Conservation (phyloP, 169 alveolate genomes). For the Perkinsus olseni region DNA sequence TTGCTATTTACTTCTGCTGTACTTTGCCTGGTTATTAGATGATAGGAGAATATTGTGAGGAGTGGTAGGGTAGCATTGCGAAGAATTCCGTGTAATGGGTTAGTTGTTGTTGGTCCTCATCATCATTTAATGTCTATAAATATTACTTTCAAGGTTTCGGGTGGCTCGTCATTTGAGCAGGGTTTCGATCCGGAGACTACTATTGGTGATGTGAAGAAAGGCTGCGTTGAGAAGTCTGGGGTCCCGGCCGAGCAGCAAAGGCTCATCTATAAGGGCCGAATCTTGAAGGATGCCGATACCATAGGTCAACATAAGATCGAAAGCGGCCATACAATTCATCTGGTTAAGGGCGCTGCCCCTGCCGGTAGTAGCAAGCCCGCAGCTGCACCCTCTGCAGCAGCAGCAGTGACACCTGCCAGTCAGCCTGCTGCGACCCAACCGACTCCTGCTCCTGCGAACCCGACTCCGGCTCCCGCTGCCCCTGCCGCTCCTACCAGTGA, state of each 20-base stretch:
- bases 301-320: conserved; percentile 55
- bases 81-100: no score
- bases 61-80: no score
- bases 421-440: conserved; percentile 1
- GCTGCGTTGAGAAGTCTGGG: conserved; percentile 48
- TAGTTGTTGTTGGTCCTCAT: background rate
- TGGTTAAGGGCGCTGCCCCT: conserved; percentile 69
- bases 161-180: conserved; percentile 56
- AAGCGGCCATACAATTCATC: conserved; percentile 74
- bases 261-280: conserved; percentile 69
- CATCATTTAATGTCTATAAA: conserved; percentile 19
- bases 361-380: conserved; percentile 19
- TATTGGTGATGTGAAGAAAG: conserved; percentile 53
- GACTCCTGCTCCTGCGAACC: background rate
- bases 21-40: no score
- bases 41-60: no score
- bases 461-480: conserved; percentile 18
- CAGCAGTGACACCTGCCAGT: background rate
- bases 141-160: conserved; percentile 60
- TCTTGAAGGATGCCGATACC: conserved; percentile 70
- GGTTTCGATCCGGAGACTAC: conserved; percentile 44
- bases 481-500: conserved; percentile 13
- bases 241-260: conserved; percentile 60
- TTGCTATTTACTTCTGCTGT: no score
- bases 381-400: background rate